Base-by-base conservation (phyloP, 2,329 filamentous ascomycete genomes). In the Fusarium pininemorale region DNA sequence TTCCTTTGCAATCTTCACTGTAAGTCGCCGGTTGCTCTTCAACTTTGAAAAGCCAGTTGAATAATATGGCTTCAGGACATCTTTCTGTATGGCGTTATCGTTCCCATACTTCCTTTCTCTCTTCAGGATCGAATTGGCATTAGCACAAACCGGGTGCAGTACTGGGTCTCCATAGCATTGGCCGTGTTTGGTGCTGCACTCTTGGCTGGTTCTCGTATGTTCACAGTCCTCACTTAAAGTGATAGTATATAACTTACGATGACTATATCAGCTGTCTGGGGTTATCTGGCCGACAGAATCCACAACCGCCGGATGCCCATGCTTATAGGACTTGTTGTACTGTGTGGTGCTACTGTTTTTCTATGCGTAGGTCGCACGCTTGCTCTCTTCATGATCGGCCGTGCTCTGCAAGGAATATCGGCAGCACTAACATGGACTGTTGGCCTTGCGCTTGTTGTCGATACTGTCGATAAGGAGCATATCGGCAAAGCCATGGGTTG, bases 351-450 rank as follows among this genome's bases (percentile, higher is more conserved):
- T 20, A 82, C 81, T 13, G 56, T 80, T 8, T 75, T 82, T 28
- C 74, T 83, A 42, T 82, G 81, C 28, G 68, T 81, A 14, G 79
- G 77, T 61, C 73, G 60, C 35, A 80, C 74, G 26, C 75, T 82
- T 20, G 63, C 78, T 44, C 82, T 82, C 69, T 74, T 83, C 24
- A 72, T 83, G 58, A 62, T 80, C 39, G 81, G 80, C 14, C 77
- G 81, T 42, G 74, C 77, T 30, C 67, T 82, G 20, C 81, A 83
- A 60, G 81, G 81, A 44, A 67, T 80, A 55, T 80, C 81, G 7
- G 79, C 79, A 10, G 77, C 80, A 35, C 65, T 83, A 28, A 82
- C 80, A 11, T 83, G 81, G 81, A 82, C 80, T 22, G 81, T 83
- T 30, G 81, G 81, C 7, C 74, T 83, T 32, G 81, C 81, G 15